Base-by-base conservation (phyloP, 257 asterid genomes). In the Plantago ovata region DNA sequence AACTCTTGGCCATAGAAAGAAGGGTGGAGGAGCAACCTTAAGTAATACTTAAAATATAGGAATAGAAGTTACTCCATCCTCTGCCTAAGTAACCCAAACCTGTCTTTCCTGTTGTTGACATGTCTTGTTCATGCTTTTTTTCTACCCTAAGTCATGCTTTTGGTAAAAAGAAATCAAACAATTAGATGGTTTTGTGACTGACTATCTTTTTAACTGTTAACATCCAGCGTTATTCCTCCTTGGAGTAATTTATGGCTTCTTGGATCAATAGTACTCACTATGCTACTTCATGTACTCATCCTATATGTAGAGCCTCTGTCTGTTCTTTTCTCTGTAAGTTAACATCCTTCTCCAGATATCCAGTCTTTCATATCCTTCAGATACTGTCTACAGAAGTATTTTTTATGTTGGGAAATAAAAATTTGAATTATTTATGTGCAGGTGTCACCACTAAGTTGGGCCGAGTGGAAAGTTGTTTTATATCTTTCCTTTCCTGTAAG, bases 161-260 rank as follows among this genome's bases (percentile, higher is more conserved):
- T 58, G 53, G 20, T 53, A 56, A 44, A 23, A 51, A 46, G 38
- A 50, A 19, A 22, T 53, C 20, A 6, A 23, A 44, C 46, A 18
- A 56, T n/a, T 60, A 14, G 60, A 39, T 13, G 14, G 13, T 57
- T 69, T 47, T 15, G 53, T 47, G 52, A 44, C 66, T 72, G 66
- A 55, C 58, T 16, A 12, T 73, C 23, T 62, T 58, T 47, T 20
- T 32, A 5, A 63, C 46, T 47, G 4, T 50, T 63, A 47, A 75
- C 56, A 58, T 68, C 13, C 56, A 92, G 97, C 56, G 89, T 84
- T 69, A 81, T 93, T 63, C 97, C 87, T 32, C 97, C 97, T 7
- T 93, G 98, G 98, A 93, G 98, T 77, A 93, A 93, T 75, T 63
- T 82, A 68, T 93, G 98, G 96, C 97, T 93, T 60, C 96, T 89